Conservation (phyloP, 2,329 filamentous ascomycete species). For the Cordyceps cicadae region DNA sequence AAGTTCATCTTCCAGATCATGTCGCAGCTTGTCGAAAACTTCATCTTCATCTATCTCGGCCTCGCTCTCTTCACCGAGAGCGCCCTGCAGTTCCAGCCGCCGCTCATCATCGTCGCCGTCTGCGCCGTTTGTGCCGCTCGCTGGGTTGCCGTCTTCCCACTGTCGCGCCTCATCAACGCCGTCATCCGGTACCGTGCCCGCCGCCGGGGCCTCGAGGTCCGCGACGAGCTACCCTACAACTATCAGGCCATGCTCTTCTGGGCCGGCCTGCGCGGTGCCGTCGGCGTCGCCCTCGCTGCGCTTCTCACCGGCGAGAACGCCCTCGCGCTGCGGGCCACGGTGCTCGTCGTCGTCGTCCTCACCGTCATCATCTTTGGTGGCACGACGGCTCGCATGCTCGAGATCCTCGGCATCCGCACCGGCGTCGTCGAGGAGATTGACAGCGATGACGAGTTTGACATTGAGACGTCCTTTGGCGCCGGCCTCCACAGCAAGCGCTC, state of each 20-base stretch:
- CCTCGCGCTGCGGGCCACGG: conserved; percentile 79
- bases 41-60: conserved; percentile 98
- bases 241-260: conserved; percentile 99
- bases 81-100: conserved; percentile 80
- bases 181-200: conserved; percentile 80
- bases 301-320: conserved; percentile 76
- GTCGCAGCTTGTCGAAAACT: conserved; percentile 94
- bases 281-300: conserved; percentile 88
- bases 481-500: conserved; percentile 75
- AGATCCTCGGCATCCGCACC: conserved; percentile 92
- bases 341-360: conserved; percentile 93
- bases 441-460: conserved; percentile 97
- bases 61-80: conserved; percentile 90
- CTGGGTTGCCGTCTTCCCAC: conserved; percentile 90
- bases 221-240: conserved; percentile 84
- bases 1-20: conserved; percentile 96
- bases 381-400: conserved; percentile 93
- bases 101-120: conserved; percentile 89
- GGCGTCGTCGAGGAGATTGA: conserved; percentile 96
- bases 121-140: conserved; percentile 85
- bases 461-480: conserved; percentile 59
- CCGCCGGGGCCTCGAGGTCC: conserved; percentile 62
- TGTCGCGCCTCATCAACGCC: conserved; percentile 85
- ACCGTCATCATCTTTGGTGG: conserved; percentile 99
- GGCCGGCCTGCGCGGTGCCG: conserved; percentile 90